phyloP scores from a whole-genome alignment of 306 rosid genomes.

The Astragalus glycyphyllos region DNA sequence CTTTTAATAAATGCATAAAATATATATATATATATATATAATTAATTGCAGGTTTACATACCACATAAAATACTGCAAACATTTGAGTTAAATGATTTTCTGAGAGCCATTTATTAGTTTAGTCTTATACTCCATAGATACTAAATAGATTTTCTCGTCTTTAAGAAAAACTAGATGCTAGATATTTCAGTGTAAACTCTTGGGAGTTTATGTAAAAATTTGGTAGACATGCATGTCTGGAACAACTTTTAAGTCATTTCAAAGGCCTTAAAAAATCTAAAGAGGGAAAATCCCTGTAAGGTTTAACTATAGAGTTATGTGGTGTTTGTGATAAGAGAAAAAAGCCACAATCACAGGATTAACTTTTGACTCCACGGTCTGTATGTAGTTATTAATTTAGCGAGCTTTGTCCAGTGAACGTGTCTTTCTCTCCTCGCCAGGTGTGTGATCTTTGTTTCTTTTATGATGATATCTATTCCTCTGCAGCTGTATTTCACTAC shows the following conservation, averaged over 20 bases:
- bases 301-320: not conserved
- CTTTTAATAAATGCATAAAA: constrained; percentile 28
- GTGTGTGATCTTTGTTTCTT: too few species aligned
- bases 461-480: too few species aligned
- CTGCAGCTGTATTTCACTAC: too few species aligned
- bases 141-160: constrained; percentile 21
- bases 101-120: not conserved
- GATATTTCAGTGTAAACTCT: not conserved
- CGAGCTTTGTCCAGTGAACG: too few species aligned
- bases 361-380: too few species aligned
- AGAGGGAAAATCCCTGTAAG: not conserved
- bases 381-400: too few species aligned
- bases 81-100: constrained; percentile 16
- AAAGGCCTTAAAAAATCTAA: constrained; percentile 6
- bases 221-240: not conserved
- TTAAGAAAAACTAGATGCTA: not conserved
- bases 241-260: constrained; percentile 12
- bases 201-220: not conserved
- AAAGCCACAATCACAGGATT: too few species aligned
- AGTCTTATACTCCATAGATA: not conserved
- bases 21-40: not conserved
- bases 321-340: too few species aligned
- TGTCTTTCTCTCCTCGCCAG: too few species aligned
- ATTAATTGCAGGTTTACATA: constrained; percentile 10
- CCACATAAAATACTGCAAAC: constrained; percentile 30